phyloP scores from a whole-genome alignment of 768 basidiomycete genomes.

The Collybia sordida region DNA sequence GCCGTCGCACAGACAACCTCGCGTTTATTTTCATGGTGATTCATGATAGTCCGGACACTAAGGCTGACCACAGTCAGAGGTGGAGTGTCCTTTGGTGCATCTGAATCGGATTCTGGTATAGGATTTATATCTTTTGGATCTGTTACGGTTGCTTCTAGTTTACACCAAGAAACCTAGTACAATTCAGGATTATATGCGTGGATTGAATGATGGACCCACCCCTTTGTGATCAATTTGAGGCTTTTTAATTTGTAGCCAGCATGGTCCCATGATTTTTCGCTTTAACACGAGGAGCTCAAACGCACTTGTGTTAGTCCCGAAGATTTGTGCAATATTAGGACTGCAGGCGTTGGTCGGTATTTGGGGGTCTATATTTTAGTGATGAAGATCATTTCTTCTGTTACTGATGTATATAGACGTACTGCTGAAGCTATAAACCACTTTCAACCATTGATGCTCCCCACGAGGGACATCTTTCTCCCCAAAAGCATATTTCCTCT shows the following conservation, averaged over 20 bases:
- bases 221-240: slow-evolving; percentile 76
- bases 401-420: slow-evolving; percentile 16
- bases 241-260: slow-evolving; percentile 88
- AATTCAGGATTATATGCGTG: slow-evolving; percentile 1
- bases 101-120: slow-evolving; percentile 67
- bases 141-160: slow-evolving; percentile 80
- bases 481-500: slow-evolving; percentile 91
- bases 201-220: slow-evolving; percentile 41
- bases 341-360: slow-evolving; percentile 74
- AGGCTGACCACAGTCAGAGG: slow-evolving; percentile 91
- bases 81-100: slow-evolving; percentile 77
- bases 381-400: too few species aligned
- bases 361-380: slow-evolving; percentile 53
- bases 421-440: slow-evolving; percentile 90
- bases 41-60: slow-evolving; percentile 86
- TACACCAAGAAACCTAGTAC: slow-evolving; percentile 91
- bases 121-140: slow-evolving; percentile 90
- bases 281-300: slow-evolving; percentile 94
- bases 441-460: slow-evolving; percentile 88
- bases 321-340: slow-evolving; percentile 82
- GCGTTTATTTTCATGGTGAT: slow-evolving; percentile 91
- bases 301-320: slow-evolving; percentile 89
- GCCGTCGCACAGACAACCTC: slow-evolving; percentile 87
- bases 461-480: slow-evolving; percentile 77
- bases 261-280: slow-evolving; percentile 98